phyloP scores from a whole-genome alignment of 768 basidiomycete genomes.

The Lentinula sp. region DNA sequence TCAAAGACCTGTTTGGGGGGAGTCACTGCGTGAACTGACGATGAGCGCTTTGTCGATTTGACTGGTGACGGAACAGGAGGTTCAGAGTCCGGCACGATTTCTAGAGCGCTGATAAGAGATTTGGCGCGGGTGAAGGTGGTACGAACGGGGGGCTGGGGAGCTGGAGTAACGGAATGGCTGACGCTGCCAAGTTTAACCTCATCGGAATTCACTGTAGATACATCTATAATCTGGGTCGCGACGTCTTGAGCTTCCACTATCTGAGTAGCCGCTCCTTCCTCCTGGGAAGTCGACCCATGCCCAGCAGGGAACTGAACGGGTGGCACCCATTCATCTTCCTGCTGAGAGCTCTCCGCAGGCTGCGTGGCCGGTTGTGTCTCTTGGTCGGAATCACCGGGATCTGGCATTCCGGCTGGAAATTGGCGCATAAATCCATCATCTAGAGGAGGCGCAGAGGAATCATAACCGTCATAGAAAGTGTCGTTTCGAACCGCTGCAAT shows the following conservation, averaged over 20 bases:
- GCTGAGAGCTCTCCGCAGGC: not conserved
- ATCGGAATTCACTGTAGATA: not conserved
- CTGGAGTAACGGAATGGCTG: not conserved
- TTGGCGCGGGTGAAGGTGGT: not conserved
- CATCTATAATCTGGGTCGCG: not conserved
- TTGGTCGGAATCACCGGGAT: not conserved
- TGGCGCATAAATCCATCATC: not conserved
- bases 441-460: not conserved
- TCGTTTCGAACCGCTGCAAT: not conserved
- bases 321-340: not conserved
- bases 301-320: conserved; percentile 3
- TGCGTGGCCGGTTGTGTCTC: not conserved
- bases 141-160: not conserved
- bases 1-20: not conserved
- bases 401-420: not conserved
- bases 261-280: conserved; percentile 1
- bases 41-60: not conserved
- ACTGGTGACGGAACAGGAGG: not conserved
- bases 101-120: not conserved
- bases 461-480: not conserved
- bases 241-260: not conserved
- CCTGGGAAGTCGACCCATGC: not conserved
- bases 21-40: not conserved
- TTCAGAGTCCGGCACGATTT: conserved; percentile 6
- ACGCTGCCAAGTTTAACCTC: not conserved